Evolutionary conservation across 495 filamentous ascomycete genomes (phyloP).

Genomic region (Thermochaetoides thermophila): DNA sequence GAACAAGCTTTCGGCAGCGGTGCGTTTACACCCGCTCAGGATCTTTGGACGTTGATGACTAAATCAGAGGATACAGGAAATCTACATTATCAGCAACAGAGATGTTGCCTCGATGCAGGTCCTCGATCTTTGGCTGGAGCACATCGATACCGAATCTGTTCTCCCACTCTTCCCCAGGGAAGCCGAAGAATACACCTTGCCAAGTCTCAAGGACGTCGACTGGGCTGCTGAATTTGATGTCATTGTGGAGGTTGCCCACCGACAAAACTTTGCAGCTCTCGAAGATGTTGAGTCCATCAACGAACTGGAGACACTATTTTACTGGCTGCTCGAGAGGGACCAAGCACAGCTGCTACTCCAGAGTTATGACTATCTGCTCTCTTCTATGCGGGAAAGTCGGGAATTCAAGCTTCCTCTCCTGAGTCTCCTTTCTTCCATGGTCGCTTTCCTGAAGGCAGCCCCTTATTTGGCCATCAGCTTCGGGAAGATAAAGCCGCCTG

Average conservation of each 20-base stretch:
- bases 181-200: constrained; percentile 24
- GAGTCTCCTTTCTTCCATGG: constrained; percentile 7
- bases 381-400: constrained; percentile 3
- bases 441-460: constrained; percentile 8
- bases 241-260: constrained; percentile 16
- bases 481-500: constrained; percentile 11
- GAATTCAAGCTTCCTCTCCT: neutral
- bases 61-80: too few species aligned
- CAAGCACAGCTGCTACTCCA: constrained; percentile 14
- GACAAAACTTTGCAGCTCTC: constrained; percentile 15
- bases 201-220: constrained; percentile 18
- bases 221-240: constrained; percentile 17
- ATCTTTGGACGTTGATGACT: too few species aligned
- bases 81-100: constrained; percentile 39
- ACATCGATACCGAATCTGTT: constrained; percentile 29
- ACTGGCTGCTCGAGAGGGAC: constrained; percentile 18
- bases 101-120: constrained; percentile 29
- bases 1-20: constrained; percentile 25
- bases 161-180: constrained; percentile 30
- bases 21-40: constrained; percentile 13
- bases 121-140: constrained; percentile 36
- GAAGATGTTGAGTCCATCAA: constrained; percentile 10
- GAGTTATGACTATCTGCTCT: constrained; percentile 13
- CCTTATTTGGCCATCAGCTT: constrained; percentile 18
- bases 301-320: constrained; percentile 12